phyloP scores from a whole-genome alignment of 371 early-diverging fungal genomes.

The Mortierella sp. region DNA sequence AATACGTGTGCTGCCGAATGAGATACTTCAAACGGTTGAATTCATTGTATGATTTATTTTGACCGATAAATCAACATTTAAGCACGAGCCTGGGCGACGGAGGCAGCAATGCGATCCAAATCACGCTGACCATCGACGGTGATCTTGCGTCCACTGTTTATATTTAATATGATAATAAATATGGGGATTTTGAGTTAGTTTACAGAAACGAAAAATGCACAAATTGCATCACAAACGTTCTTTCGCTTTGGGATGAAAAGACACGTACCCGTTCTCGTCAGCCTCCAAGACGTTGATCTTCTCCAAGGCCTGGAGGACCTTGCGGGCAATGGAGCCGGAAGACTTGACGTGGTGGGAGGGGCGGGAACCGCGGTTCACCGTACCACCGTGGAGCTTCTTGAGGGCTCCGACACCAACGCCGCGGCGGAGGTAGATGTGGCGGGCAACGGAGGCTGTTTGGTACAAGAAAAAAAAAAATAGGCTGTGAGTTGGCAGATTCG shows the following conservation, averaged over 20 bases:
- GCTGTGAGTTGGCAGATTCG: too few species aligned
- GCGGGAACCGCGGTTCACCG: constrained; percentile 92
- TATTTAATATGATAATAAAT: constrained; percentile 30
- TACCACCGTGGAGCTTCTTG: constrained; percentile 93
- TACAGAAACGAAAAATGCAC: too few species aligned
- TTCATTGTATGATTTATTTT: constrained; percentile 11
- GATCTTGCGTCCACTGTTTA: constrained; percentile 82
- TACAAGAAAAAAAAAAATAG: too few species aligned
- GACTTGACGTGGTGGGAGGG: constrained; percentile 92
- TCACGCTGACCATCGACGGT: constrained; percentile 87
- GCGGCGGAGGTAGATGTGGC: constrained; percentile 97
- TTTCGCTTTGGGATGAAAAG: background rate
- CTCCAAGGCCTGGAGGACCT: constrained; percentile 97
- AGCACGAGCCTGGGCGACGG: constrained; percentile 57
- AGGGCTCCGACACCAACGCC: constrained; percentile 96
- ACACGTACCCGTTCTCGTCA: constrained; percentile 83
- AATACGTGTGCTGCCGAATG: background rate
- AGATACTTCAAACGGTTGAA: constrained; percentile 14
- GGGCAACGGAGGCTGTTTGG: constrained; percentile 90
- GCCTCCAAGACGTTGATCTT: constrained; percentile 96
- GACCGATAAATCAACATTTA: constrained; percentile 36
- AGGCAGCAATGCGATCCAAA: constrained; percentile 82
- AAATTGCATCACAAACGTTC: background rate
- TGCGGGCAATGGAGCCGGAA: constrained; percentile 94
- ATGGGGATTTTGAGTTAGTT: background rate